Evolutionary conservation across 2,329 filamentous ascomycete species (phyloP).

Genomic region (Sphaerulina vaccinii): DNA sequence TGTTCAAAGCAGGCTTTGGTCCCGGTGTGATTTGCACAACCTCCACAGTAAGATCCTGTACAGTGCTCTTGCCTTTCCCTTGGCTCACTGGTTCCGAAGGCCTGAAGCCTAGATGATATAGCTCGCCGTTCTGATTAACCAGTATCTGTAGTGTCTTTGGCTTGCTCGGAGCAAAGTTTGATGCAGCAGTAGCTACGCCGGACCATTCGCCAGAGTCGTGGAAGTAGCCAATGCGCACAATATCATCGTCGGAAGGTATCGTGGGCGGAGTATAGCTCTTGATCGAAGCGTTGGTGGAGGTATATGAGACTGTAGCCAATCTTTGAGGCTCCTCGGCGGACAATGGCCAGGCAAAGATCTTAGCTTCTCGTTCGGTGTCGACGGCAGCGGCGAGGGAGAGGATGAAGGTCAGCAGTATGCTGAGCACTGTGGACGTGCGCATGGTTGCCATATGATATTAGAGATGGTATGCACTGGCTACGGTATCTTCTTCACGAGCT

Average conservation of each 20-base stretch:
- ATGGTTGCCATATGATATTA: slow-evolving; percentile 30
- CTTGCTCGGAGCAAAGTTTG: slow-evolving; percentile 43
- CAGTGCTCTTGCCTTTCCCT: slow-evolving; percentile 23
- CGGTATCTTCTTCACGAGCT: slow-evolving; percentile 1
- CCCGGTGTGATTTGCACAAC: slow-evolving; percentile 42
- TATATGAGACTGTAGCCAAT: slow-evolving; percentile 46
- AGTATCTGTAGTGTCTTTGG: slow-evolving; percentile 47
- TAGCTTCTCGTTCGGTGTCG: slow-evolving; percentile 30
- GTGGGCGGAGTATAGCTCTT: slow-evolving; percentile 40
- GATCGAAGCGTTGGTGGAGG: slow-evolving; percentile 42
- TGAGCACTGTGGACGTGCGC: slow-evolving; percentile 38
- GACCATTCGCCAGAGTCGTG: slow-evolving; percentile 42
- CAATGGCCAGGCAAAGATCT: slow-evolving; percentile 40
- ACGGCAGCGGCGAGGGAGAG: slow-evolving; percentile 34
- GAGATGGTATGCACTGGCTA: not conserved
- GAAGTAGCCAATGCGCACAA: slow-evolving; percentile 47
- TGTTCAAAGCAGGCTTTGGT: slow-evolving; percentile 49
- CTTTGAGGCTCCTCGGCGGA: slow-evolving; percentile 39
- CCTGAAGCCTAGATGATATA: slow-evolving; percentile 48
- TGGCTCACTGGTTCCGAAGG: slow-evolving; percentile 32
- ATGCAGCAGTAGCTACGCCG: slow-evolving; percentile 47
- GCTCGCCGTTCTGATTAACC: slow-evolving; percentile 44
- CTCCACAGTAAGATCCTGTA: slow-evolving; percentile 44
- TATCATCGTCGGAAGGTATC: slow-evolving; percentile 37
- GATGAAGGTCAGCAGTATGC: slow-evolving; percentile 38